Conservation (phyloP, 2,329 filamentous ascomycete genomes). For the Fusarium sp. region DNA sequence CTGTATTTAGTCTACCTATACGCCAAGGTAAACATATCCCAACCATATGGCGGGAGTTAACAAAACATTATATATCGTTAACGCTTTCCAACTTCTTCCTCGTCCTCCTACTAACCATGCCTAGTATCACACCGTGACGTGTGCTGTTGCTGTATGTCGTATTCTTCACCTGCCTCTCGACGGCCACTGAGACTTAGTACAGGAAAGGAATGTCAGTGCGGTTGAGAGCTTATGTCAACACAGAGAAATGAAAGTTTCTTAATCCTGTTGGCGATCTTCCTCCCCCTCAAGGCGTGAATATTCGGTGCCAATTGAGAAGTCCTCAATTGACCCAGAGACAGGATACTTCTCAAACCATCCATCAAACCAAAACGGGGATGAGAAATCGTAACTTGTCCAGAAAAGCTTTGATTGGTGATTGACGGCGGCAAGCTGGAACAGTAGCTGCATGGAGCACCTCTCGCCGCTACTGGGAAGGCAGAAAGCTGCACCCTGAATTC, state of each 20-base stretch:
- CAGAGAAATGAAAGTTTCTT: background rate
- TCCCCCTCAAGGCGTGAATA: background rate
- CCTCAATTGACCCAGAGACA: background rate
- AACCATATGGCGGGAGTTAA: background rate
- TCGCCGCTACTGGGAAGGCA: background rate
- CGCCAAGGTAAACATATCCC: background rate
- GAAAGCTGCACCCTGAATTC: background rate
- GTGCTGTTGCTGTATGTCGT: background rate
- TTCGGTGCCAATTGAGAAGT: background rate
- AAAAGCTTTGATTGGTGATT: accelerated
- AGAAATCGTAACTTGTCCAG: accelerated
- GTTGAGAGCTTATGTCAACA: background rate
- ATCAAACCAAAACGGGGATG: background rate
- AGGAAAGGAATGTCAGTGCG: background rate
- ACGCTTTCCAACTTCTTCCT: background rate
- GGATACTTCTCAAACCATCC: background rate
- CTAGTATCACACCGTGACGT: accelerated
- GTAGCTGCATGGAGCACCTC: background rate
- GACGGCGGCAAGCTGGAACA: background rate
- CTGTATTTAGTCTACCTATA: background rate
- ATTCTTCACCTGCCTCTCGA: background rate
- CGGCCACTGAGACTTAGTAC: background rate
- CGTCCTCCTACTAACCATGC: background rate
- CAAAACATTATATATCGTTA: background rate
- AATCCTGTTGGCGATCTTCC: too few species aligned